Percentiles rank a stretch among this genome's conserved stretches.
phyloP scores from a whole-genome alignment of 441 rosid species.

The Erodium texanum region DNA sequence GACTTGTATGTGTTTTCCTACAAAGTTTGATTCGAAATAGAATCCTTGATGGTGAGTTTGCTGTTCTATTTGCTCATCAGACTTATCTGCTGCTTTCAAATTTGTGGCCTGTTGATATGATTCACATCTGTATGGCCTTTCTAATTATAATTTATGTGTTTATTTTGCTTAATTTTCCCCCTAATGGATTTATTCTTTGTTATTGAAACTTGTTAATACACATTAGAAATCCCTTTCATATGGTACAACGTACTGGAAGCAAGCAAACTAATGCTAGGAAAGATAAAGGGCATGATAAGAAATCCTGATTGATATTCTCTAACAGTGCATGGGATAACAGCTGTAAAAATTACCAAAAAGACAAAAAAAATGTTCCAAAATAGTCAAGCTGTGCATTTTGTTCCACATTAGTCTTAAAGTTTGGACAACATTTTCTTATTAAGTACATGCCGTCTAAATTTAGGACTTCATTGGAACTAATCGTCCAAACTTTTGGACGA shows the following conservation, averaged over 20 bases:
- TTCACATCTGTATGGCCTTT: neutral
- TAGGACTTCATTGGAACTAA: neutral
- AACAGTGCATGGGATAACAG: neutral
- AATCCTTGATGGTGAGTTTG: constrained; percentile 65
- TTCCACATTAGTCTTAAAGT: neutral
- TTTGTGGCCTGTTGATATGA: neutral
- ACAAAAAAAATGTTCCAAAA: neutral
- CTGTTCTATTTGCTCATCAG: neutral
- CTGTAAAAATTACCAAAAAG: neutral
- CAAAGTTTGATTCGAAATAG: constrained; percentile 87
- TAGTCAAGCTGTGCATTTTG: neutral
- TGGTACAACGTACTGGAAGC: neutral
- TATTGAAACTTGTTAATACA: neutral
- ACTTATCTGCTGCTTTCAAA: neutral
- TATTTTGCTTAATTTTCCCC: neutral
- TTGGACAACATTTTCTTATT: neutral
- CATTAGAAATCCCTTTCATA: neutral
- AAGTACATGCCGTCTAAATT: neutral
- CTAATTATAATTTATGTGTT: neutral
- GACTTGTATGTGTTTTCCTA: constrained; percentile 96
- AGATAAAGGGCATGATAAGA: neutral
- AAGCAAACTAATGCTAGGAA: neutral
- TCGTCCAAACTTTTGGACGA: neutral
- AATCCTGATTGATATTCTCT: neutral
- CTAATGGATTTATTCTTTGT: neutral